Percentiles rank a stretch among this genome's conserved stretches.
These are phyloP conservation scores for Linum lewisii DNA, from an alignment of 345 rosid genomes.

Conservation along the genomic window DNA sequence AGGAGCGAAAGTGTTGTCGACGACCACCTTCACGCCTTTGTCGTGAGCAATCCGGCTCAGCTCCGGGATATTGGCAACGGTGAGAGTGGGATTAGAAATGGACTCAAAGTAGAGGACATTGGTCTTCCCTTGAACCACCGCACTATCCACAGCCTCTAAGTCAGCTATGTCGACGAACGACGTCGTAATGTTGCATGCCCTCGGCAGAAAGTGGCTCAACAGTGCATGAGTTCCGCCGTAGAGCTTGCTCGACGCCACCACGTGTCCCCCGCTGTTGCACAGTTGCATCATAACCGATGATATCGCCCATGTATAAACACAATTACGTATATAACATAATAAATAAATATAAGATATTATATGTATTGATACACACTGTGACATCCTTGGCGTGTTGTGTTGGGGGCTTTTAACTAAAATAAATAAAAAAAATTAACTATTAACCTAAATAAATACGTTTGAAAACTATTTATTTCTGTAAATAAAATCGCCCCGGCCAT, in stretches of 20 bases:
- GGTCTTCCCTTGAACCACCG: conserved; percentile 57
- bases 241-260: conserved; percentile 67
- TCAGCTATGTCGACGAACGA: conserved; percentile 68
- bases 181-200: conserved; percentile 77
- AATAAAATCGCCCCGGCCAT: no score
- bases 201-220: conserved; percentile 66
- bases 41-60: conserved; percentile 72
- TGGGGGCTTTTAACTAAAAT: no score
- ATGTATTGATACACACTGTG: no score
- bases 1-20: conserved; percentile 88
- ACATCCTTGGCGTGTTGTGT: no score
- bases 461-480: no score
- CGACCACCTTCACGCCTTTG: conserved; percentile 64
- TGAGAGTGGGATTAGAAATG: conserved; percentile 70
- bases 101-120: conserved; percentile 82
- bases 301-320: conserved; percentile 72
- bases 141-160: conserved; percentile 40
- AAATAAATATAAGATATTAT: not conserved
- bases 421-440: no score
- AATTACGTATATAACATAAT: not conserved
- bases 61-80: conserved; percentile 67
- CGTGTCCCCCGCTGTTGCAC: conserved; percentile 91
- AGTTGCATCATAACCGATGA: conserved; percentile 81
- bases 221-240: conserved; percentile 96
- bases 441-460: no score